Percentiles rank a stretch among this genome's conserved stretches.
phyloP scores from a whole-genome alignment of 2,329 filamentous ascomycete genomes.

The Phialocephala subalpina region DNA sequence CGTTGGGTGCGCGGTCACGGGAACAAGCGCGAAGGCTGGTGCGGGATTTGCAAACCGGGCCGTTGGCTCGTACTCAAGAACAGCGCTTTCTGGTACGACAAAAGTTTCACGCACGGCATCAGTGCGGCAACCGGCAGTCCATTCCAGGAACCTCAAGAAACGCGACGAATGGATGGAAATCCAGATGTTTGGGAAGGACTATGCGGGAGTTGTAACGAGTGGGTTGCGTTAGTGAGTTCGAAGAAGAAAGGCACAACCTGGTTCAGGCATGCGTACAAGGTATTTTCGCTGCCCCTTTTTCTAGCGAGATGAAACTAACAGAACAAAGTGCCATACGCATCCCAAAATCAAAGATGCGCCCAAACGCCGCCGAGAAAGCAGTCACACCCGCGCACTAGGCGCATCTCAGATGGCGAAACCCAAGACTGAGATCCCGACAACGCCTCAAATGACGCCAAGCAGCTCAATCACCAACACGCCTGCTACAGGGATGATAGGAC shows the following conservation, averaged over 20 bases:
- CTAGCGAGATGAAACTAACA: slow-evolving; percentile 4
- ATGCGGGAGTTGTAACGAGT: slow-evolving; percentile 80
- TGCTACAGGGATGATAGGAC: slow-evolving; percentile 24
- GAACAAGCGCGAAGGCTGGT: slow-evolving; percentile 90
- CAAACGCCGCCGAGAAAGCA: slow-evolving; percentile 71
- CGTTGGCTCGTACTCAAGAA: slow-evolving; percentile 90
- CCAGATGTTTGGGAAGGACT: slow-evolving; percentile 84
- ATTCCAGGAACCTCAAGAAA: slow-evolving; percentile 80
- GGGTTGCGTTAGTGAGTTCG: slow-evolving; percentile 82
- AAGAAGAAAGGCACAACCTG: slow-evolving; percentile 94
- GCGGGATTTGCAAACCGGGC: slow-evolving; percentile 85
- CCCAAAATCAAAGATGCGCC: slow-evolving; percentile 76
- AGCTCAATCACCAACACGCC: slow-evolving; percentile 49
- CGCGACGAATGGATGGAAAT: slow-evolving; percentile 79
- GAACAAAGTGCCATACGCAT: slow-evolving; percentile 68
- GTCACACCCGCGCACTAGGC: slow-evolving; percentile 49
- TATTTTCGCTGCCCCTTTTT: too few species aligned
- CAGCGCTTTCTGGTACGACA: slow-evolving; percentile 93
- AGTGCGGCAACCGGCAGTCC: slow-evolving; percentile 81
- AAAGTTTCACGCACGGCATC: slow-evolving; percentile 88
- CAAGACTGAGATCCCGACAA: slow-evolving; percentile 54
- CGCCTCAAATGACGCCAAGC: slow-evolving; percentile 54
- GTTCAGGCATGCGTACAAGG: slow-evolving; percentile 91
- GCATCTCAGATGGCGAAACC: slow-evolving; percentile 55
- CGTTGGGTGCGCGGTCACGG: slow-evolving; percentile 86